phyloP scores from a whole-genome alignment of 2,329 filamentous ascomycete genomes.

The Hypoxylon sp. region DNA sequence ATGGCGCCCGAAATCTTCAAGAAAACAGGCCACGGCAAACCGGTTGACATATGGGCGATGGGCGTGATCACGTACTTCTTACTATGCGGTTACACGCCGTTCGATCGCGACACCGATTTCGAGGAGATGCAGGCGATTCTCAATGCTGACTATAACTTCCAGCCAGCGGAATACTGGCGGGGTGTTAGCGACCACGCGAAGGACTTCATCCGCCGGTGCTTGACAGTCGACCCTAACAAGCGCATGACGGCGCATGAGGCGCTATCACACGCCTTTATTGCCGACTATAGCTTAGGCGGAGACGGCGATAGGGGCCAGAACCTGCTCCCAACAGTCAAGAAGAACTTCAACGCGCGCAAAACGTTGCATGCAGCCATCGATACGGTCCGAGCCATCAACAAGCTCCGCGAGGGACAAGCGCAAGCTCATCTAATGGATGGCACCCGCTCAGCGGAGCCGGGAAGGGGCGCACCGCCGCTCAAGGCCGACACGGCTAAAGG shows the following conservation, averaged over 20 bases:
- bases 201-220: slow-evolving; percentile 91
- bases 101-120: slow-evolving; percentile 96
- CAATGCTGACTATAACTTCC: slow-evolving; percentile 95
- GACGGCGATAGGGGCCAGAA: slow-evolving; percentile 71
- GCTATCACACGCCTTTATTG: slow-evolving; percentile 76
- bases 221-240: slow-evolving; percentile 88
- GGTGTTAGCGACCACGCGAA: slow-evolving; percentile 88
- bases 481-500: slow-evolving; percentile 57
- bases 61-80: slow-evolving; percentile 99
- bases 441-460: slow-evolving; percentile 66
- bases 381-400: slow-evolving; percentile 79
- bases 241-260: slow-evolving; percentile 93
- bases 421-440: slow-evolving; percentile 73
- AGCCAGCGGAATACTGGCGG: slow-evolving; percentile 95
- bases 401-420: slow-evolving; percentile 73
- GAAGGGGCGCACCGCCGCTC: slow-evolving; percentile 56
- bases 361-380: slow-evolving; percentile 80
- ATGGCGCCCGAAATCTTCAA: slow-evolving; percentile 99
- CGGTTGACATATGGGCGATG: slow-evolving; percentile 98
- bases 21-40: slow-evolving; percentile 97
- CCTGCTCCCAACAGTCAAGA: slow-evolving; percentile 77
- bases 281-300: slow-evolving; percentile 63
- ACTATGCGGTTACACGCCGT: slow-evolving; percentile 97
- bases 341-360: slow-evolving; percentile 80
- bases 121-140: slow-evolving; percentile 99